phyloP scores from a whole-genome alignment of 129 eudicot genomes.

The Flaveria sonorensis region DNA sequence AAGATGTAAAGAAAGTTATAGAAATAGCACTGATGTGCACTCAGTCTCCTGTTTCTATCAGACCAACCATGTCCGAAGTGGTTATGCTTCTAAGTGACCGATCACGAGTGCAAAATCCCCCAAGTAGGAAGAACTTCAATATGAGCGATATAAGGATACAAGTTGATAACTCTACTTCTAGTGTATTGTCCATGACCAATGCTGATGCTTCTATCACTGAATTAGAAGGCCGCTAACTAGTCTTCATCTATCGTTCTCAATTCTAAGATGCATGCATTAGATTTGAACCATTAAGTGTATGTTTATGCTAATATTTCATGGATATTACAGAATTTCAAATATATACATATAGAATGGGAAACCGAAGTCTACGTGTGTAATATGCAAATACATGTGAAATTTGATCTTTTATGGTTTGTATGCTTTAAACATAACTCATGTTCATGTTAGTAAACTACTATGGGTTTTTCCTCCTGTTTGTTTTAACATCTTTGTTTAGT shows the following conservation, averaged over 20 bases:
- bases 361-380: neutral
- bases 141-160: neutral
- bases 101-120: neutral
- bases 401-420: slow-evolving; percentile 1
- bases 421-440: neutral
- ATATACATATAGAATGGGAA: neutral
- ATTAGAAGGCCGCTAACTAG: slow-evolving; percentile 37
- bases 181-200: slow-evolving; percentile 28
- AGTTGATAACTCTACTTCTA: slow-evolving; percentile 26
- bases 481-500: neutral
- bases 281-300: too few relatives aligned
- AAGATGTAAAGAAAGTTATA: neutral
- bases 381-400: neutral
- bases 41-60: neutral
- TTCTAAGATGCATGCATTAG: too few relatives aligned
- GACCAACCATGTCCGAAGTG: neutral
- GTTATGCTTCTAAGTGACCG: neutral
- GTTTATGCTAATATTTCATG: neutral
- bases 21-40: neutral
- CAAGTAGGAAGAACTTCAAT: neutral
- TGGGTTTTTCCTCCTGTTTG: neutral
- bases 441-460: neutral
- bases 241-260: neutral
- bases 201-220: slow-evolving; percentile 41
- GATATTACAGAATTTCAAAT: too few relatives aligned